These are phyloP conservation scores for Lentinula sp. DNA, from an alignment of 768 basidiomycete species.

Conservation along the genomic window DNA sequence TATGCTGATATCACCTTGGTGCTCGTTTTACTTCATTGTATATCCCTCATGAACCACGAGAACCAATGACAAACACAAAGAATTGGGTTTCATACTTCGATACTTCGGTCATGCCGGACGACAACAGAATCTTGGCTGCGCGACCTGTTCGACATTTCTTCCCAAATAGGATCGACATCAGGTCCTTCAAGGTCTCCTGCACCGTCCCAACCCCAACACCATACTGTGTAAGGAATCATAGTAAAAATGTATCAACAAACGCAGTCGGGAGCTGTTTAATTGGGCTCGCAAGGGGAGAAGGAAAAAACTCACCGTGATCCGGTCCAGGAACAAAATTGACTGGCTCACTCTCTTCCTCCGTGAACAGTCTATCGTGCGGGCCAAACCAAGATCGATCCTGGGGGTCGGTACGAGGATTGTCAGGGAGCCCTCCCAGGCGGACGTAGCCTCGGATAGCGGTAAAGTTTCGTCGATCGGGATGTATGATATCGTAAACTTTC, in stretches of 20 bases:
- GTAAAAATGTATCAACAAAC: no score
- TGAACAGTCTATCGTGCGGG: slow-evolving; percentile 92
- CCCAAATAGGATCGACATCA: slow-evolving; percentile 98
- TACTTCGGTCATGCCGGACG: slow-evolving; percentile 64
- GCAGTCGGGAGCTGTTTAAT: not conserved
- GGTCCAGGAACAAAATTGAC: slow-evolving; percentile 80
- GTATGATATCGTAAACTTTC: slow-evolving; percentile 94
- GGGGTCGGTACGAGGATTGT: slow-evolving; percentile 94
- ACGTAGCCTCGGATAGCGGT: slow-evolving; percentile 94
- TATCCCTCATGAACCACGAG: no score
- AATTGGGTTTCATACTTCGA: slow-evolving; percentile 9
- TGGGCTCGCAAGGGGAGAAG: not conserved
- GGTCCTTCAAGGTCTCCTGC: slow-evolving; percentile 97
- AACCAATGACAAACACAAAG: no score
- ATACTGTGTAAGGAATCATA: slow-evolving; percentile 47
- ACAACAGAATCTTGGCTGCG: slow-evolving; percentile 50
- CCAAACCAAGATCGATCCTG: slow-evolving; percentile 99
- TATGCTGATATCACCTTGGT: no score
- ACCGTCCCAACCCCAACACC: slow-evolving; percentile 99
- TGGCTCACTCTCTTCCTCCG: slow-evolving; percentile 76
- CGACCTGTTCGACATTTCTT: slow-evolving; percentile 66
- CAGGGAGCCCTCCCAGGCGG: slow-evolving; percentile 92
- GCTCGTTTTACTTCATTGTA: no score
- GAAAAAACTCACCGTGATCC: slow-evolving; percentile 55
- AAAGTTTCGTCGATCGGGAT: slow-evolving; percentile 84